Evolutionary conservation across 257 asterid genomes (phyloP).

Genomic region (Solanum chiquidenum): DNA sequence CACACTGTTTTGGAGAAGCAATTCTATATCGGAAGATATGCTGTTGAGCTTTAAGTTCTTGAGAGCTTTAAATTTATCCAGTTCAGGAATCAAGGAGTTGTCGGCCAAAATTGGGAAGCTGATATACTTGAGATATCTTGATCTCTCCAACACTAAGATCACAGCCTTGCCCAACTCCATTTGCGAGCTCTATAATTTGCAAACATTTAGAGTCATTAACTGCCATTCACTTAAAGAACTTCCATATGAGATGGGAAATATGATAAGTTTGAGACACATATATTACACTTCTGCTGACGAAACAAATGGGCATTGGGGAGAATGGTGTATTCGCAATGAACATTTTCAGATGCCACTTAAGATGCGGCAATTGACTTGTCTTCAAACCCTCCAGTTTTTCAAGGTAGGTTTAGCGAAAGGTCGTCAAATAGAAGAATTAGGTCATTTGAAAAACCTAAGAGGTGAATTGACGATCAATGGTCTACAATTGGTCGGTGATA

Average conservation of each 20-base stretch:
- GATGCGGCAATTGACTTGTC: background rate
- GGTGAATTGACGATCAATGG: background rate
- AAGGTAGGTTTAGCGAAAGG: background rate
- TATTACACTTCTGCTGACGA: no score
- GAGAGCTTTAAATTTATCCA: background rate
- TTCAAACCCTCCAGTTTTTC: background rate
- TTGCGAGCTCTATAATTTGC: background rate
- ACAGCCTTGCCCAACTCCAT: background rate
- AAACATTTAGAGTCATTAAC: conserved; percentile 1
- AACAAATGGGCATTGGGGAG: no score
- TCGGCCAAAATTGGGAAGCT: conserved; percentile 2
- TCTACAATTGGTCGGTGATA: background rate
- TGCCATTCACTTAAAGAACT: background rate
- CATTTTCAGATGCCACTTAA: background rate
- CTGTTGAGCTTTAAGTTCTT: background rate
- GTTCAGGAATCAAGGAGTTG: background rate
- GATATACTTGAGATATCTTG: conserved; percentile 9
- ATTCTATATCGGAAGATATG: background rate
- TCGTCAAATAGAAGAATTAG: background rate
- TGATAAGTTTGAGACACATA: conserved; percentile 1
- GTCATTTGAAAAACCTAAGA: background rate
- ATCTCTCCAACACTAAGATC: background rate
- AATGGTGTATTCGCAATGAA: no score
- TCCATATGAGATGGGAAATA: conserved; percentile 2
- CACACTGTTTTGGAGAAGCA: background rate